Evolutionary conservation across 2,329 filamentous ascomycete genomes (phyloP).

Genomic region (Fusarium continuum): DNA sequence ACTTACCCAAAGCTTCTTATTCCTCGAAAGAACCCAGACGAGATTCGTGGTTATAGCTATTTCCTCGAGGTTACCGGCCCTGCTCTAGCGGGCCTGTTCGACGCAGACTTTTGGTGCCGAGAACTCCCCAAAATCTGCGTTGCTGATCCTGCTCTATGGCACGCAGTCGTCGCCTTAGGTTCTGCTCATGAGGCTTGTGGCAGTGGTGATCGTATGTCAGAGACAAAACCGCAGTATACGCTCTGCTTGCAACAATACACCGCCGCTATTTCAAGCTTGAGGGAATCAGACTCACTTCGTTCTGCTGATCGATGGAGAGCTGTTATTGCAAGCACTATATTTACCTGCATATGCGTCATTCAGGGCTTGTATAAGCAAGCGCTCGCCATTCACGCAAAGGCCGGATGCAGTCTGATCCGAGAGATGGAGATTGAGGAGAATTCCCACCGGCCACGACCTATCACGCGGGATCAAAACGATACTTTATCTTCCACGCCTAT

Average conservation of each 20-base stretch:
- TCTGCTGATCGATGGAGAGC: constrained; percentile 14
- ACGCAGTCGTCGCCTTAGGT: constrained; percentile 18
- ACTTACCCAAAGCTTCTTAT: neutral
- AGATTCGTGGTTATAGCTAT: constrained; percentile 7
- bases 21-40: neutral
- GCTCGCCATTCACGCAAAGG: neutral
- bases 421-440: neutral
- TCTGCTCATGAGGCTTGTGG: constrained; percentile 1
- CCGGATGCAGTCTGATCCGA: constrained; percentile 5
- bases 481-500: neutral
- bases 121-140: constrained; percentile 12
- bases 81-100: neutral
- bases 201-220: neutral
- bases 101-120: constrained; percentile 10
- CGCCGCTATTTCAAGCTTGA: neutral
- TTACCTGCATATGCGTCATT: constrained; percentile 5
- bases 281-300: neutral
- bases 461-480: neutral
- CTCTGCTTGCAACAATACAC: constrained; percentile 8
- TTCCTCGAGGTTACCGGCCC: constrained; percentile 11
- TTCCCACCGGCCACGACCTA: neutral
- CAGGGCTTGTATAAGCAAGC: constrained; percentile 12
- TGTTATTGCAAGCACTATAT: constrained; percentile 11
- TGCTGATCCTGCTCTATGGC: constrained; percentile 16
- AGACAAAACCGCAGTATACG: neutral